Base-by-base conservation (phyloP, 2,329 filamentous ascomycete species). In the Colletotrichum musicola region DNA sequence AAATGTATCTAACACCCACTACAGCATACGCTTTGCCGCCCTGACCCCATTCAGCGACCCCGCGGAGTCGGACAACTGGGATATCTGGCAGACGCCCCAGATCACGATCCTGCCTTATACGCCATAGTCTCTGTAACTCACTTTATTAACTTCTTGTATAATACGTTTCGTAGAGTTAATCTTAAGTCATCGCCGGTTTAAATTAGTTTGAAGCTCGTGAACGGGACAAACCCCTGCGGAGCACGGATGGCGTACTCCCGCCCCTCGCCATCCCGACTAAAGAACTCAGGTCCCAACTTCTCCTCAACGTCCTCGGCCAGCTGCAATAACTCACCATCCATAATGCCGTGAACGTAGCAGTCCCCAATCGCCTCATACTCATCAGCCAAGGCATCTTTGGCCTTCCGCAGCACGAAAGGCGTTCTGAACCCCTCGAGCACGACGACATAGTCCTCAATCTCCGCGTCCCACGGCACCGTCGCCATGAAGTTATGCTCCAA, bases 401-500 rank as follows among this genome's bases (percentile, higher is more conserved):
- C 55, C 54, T 42, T 70, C 10, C 78, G 72, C 4, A 81, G 63
- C 30, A 79, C 56, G 25, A 78, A 79, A 6, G 78, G 78, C 1
- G 75, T 75, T 51, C 65, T 75, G 0, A 78, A 79, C 3, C 79
- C 79, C 22, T 77, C 73, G 13, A 81, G 51, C 38, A 81, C 71
- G 14, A 72, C 77, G 10, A 81, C 70, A 1, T 73, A 71, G 61
- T 81, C 79, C 1, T 68, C 54, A 6, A 46, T 25, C 55, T 68
- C 54, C 12, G 55, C 61, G 20, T 64, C 54, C 64, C 64, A 64
- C 3, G 59, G 53, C 10, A 68, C 16, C 13, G 53, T 54, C 12
- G 35, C 46, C 38, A 58, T 64, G 27, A 47, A 63, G 5, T 53
- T n/a, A 13, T 44, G 20, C 3, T 18, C 38, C 16, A 63, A 6